Evolutionary conservation across 805 yeast species (phyloP), one percentile per base, ranked within the genome.

Genomic region (Metschnikowia proteae): DNA sequence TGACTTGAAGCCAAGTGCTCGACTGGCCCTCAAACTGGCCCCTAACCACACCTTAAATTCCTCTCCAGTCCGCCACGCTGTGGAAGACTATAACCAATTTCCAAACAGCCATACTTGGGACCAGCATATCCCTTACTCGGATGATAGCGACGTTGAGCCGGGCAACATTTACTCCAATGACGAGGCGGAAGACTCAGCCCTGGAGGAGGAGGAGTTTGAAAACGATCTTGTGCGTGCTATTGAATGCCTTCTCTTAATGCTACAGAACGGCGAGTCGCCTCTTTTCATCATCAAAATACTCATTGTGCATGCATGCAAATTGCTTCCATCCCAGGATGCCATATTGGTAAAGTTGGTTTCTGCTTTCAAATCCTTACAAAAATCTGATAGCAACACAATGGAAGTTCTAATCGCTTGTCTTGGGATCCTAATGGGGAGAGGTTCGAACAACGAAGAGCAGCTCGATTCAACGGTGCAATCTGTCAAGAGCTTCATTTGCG

Each of bases 211-310:
- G 6, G n/a, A 11, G 5, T 11, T 35, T 5, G 36, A 33, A 2
- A 7, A n/a, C 7, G 5, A 10, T 13, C 45, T 33, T 11, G 31
- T 17, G 26, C 25, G 27, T 11, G 45, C 45, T 13, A 33, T 42
- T 10, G 45, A 34, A 7, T 42, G 26, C 26, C 10, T 34, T 17
- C 30, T 57, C 3, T 41, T 46, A 32, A 54, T 68, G 9, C 45
- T 67, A n/a, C 40, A 56, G 17, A 45, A 46, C 4, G 73, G 71
- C 1, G 72, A 67, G 43, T 56, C 71, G 6, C 64, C 65, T 1
- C 32, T 51, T 6, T 59, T 49, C 42, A 60, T 68, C 22, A 52
- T 58, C 23, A 63, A 62, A 35, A 60, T 58, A 9, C 57, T 69
- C 8, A 31, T 67, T 0, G 34, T 64, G 6, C 66, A 60, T 46